Evolutionary conservation across 495 filamentous ascomycete species (phyloP), one percentile per base, ranked within the genome.

Genomic region (Xylaria cubensis): DNA sequence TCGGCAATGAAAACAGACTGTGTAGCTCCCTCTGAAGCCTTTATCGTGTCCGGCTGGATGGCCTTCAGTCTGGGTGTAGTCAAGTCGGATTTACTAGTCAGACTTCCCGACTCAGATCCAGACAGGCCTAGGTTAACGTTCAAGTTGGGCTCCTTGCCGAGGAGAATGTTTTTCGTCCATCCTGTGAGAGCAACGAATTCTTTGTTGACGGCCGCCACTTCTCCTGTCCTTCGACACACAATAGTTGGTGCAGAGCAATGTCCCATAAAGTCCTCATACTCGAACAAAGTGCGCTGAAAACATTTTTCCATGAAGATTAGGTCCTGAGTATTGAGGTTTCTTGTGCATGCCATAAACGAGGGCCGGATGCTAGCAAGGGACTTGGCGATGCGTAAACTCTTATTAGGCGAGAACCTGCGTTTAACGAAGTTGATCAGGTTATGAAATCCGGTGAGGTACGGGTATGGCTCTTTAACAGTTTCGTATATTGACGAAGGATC

Each of bases 231-330:
- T 65, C 96, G 88, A 74, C 93, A 97, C 56, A 97, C 93, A 69
- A 99, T 90, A 2, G 94, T 95, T 19, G 96, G 96, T 29, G 94
- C 97, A 46, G 93, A 93, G 71, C 90, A 92, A 61, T 91, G 89
- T 69, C 92, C 91, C 86, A 97, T 93, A 75, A 94, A 95, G 69
- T 96, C 93, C 73, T 98, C 93, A 74, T 97, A 96, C 77, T 97
- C 94, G 79, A 91, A 93, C 15, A 99, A 86, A 1, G 92, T 94
- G 50, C 96, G 92, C 79, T 99, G 96, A 77, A 98, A 93, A 78
- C 92, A 95, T 80, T 97, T 95, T 80, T 99, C 96, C 93, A 96
- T 97, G 82, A 98, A 97, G 29, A 99, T 90, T 24, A 98, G 87
- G 78, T 99, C 96, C 76, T 95, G 89, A 36, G 89, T 85, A 69